Percentiles rank a stretch among this genome's conserved stretches.
These are phyloP conservation scores for Aspergillus fumigatiaffinis DNA, from an alignment of 2,329 filamentous ascomycete species.

Conservation along the genomic window DNA sequence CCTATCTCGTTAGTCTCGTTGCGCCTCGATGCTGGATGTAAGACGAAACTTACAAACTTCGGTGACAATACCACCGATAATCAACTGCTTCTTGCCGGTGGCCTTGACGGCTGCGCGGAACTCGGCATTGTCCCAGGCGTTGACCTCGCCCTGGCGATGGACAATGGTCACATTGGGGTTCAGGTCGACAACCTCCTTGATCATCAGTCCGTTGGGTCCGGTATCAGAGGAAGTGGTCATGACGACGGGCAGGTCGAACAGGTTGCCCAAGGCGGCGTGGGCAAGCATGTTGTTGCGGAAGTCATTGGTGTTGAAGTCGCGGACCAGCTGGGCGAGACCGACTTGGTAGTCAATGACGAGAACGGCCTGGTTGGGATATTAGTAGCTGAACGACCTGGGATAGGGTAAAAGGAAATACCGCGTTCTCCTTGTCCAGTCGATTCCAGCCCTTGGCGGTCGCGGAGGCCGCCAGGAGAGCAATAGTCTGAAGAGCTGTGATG, in stretches of 20 bases:
- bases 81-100: conserved; percentile 64
- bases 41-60: conserved; percentile 58
- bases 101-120: conserved; percentile 64
- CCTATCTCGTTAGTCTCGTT: conserved; percentile 29
- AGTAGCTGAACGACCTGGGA: neutral
- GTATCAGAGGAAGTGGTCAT: conserved; percentile 66
- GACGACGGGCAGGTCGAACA: conserved; percentile 66
- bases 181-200: conserved; percentile 65
- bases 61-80: conserved; percentile 67
- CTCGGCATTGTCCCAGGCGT: conserved; percentile 71
- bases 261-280: conserved; percentile 61
- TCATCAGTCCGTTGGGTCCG: conserved; percentile 68
- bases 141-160: conserved; percentile 66
- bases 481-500: conserved; percentile 23
- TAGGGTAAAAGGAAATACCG: conserved; percentile 8
- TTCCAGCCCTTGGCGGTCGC: conserved; percentile 22
- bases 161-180: conserved; percentile 65
- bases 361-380: conserved; percentile 14
- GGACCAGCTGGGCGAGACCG: conserved; percentile 44
- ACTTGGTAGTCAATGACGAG: conserved; percentile 34
- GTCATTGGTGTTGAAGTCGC: conserved; percentile 63
- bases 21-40: neutral
- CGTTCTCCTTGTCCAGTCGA: conserved; percentile 24
- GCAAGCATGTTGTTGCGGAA: conserved; percentile 66
- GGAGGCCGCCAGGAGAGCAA: conserved; percentile 15